Evolutionary conservation across 2,329 filamentous ascomycete species (phyloP).

Genomic region (Westerdykella aurantiaca): DNA sequence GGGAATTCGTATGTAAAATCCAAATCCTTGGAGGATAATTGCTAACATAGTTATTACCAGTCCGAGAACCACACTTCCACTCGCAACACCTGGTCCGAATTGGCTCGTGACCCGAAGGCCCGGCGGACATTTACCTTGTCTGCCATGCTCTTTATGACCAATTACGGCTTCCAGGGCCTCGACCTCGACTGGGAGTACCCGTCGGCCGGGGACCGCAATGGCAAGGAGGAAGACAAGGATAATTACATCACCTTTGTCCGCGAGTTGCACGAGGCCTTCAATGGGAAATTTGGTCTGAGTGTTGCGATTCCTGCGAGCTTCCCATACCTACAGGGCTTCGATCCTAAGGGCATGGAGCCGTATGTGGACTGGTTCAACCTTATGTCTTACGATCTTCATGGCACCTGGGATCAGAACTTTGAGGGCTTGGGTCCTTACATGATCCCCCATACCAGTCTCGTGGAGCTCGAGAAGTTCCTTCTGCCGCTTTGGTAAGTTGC

Average conservation of each 20-base stretch:
- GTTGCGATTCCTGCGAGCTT: conserved; percentile 16
- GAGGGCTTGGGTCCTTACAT: conserved; percentile 25
- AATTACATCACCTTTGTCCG: conserved; percentile 11
- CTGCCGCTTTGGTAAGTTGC: conserved; percentile 35
- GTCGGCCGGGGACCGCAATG: conserved; percentile 30
- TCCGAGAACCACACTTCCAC: not conserved
- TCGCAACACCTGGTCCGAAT: not conserved
- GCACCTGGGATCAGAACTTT: conserved; percentile 37
- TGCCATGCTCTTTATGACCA: conserved; percentile 35
- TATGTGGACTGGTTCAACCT: conserved; percentile 41
- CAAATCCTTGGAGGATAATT: too few species aligned
- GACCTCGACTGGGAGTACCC: conserved; percentile 32
- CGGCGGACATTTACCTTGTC: conserved; percentile 30
- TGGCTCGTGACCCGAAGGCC: conserved; percentile 2
- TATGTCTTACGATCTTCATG: conserved; percentile 44
- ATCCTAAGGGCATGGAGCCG: conserved; percentile 12
- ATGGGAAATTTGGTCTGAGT: conserved; percentile 5
- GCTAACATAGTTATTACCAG: too few species aligned
- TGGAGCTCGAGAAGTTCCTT: conserved; percentile 38
- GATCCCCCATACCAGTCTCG: conserved; percentile 40
- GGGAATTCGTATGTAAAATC: conserved; percentile 16
- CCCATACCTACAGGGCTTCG: conserved; percentile 21
- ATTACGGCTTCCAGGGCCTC: conserved; percentile 41
- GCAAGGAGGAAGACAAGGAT: conserved; percentile 25
- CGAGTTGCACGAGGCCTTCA: conserved; percentile 4